Evolutionary conservation across 768 basidiomycete genomes (phyloP).

Genomic region (Leccinum rimulosum): DNA sequence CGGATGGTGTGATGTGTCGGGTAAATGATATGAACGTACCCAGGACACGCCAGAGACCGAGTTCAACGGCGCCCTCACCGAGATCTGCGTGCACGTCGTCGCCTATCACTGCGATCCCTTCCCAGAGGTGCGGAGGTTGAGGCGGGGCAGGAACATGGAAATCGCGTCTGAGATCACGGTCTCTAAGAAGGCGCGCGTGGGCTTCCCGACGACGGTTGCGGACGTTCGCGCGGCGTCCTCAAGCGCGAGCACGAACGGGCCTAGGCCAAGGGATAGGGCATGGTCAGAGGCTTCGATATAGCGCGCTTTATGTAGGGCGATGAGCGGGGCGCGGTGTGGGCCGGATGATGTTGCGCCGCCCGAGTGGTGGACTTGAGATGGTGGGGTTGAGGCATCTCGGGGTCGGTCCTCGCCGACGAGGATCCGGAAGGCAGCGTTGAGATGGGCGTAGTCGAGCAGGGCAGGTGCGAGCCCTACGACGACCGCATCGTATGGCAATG

Average conservation of each 20-base stretch:
- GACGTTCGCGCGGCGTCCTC: no score
- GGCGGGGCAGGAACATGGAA: no score
- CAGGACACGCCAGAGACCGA: conserved; percentile 61
- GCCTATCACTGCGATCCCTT: conserved; percentile 51
- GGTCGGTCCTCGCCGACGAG: conserved; percentile 42
- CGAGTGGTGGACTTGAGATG: no score
- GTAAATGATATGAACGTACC: conserved; percentile 38
- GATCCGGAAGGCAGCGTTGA: conserved; percentile 68
- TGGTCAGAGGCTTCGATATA: conserved; percentile 49
- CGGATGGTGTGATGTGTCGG: no score
- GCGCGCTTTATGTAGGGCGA: conserved; percentile 59
- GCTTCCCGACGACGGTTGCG: no score
- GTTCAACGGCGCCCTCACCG: conserved; percentile 56
- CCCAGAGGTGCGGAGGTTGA: not conserved
- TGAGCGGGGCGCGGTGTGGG: conserved; percentile 33
- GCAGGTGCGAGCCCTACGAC: conserved; percentile 61
- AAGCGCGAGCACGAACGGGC: conserved; percentile 54
- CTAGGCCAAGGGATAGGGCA: conserved; percentile 33
- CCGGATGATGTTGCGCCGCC: not conserved
- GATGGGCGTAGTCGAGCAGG: conserved; percentile 47
- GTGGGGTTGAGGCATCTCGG: not conserved
- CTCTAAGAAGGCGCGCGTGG: no score
- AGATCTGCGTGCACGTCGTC: conserved; percentile 68
- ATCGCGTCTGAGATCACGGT: no score
- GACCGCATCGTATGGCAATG: conserved; percentile 48